Conservation (phyloP, 164 flowering plant species). For the Warburgia ugandensis region DNA sequence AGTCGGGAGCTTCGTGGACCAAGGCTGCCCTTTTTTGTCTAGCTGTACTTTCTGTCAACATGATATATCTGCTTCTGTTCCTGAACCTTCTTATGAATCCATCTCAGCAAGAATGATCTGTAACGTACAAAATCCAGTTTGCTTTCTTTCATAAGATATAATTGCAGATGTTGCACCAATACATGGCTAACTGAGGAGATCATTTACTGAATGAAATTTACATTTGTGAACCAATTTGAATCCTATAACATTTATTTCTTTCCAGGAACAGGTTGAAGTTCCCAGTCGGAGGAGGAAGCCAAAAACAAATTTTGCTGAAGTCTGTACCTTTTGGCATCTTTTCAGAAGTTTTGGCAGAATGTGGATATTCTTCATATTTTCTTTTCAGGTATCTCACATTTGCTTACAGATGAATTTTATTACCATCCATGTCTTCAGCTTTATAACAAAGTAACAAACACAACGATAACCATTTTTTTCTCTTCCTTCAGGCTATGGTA, state of each 20-base stretch:
- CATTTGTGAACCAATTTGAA: too few relatives aligned
- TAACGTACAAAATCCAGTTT: not conserved
- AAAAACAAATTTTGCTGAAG: slow-evolving; percentile 95
- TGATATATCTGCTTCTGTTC: not conserved
- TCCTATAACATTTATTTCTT: not conserved
- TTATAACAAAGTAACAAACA: not conserved
- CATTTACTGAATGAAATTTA: too few relatives aligned
- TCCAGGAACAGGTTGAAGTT: slow-evolving; percentile 36
- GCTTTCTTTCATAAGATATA: not conserved
- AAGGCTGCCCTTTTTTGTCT: too few relatives aligned
- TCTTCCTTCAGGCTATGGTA: slow-evolving; percentile 83
- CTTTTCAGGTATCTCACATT: slow-evolving; percentile 63
- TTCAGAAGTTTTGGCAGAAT: slow-evolving; percentile 92
- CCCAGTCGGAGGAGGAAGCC: slow-evolving; percentile 63
- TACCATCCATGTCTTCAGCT: not conserved
- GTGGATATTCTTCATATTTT: slow-evolving; percentile 92
- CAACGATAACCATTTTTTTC: not conserved
- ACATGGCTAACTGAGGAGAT: too few relatives aligned
- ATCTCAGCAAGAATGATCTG: not conserved
- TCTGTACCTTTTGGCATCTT: slow-evolving; percentile 92
- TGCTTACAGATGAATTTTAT: slow-evolving; percentile 1
- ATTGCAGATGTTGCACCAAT: too few relatives aligned
- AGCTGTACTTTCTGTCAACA: not conserved
- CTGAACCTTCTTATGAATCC: not conserved
- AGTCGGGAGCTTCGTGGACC: too few relatives aligned